Percentiles rank a stretch among this genome's conserved stretches.
phyloP scores from a whole-genome alignment of 2,329 filamentous ascomycete genomes.

The Ceratocystis destructans region DNA sequence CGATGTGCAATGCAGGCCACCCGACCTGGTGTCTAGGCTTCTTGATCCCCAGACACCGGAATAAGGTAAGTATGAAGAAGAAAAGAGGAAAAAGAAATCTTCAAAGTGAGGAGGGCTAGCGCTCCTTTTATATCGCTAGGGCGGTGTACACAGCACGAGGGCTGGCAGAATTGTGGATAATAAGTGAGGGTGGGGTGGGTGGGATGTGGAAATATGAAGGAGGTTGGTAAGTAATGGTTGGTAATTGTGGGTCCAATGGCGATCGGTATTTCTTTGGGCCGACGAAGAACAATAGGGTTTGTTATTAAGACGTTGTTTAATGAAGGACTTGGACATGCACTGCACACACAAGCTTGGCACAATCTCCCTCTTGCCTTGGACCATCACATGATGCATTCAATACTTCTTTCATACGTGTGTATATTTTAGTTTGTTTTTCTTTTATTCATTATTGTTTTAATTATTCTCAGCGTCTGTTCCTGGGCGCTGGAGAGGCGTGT shows the following conservation, averaged over 20 bases:
- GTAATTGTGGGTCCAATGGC: not conserved
- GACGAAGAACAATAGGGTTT: not conserved
- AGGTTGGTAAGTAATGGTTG: not conserved
- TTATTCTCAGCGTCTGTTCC: not conserved
- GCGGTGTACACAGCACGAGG: not conserved
- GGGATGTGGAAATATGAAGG: not conserved
- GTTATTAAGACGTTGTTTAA: not conserved
- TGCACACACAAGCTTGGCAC: too few relatives aligned
- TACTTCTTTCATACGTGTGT: not conserved
- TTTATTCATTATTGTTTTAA: not conserved
- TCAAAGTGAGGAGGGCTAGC: constrained; percentile 18
- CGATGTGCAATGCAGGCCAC: constrained; percentile 42
- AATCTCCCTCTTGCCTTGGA: too few relatives aligned
- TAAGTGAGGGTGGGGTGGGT: not conserved
- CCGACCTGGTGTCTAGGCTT: constrained; percentile 30
- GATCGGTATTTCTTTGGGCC: not conserved
- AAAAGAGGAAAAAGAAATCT: constrained; percentile 25
- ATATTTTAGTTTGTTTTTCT: not conserved
- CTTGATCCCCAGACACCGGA: constrained; percentile 32
- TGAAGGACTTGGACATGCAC: not conserved
- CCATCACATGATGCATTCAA: not conserved
- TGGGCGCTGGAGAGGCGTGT: not conserved
- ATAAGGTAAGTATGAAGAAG: constrained; percentile 41
- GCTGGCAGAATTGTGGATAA: not conserved
- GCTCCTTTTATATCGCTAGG: constrained; percentile 25